Conservation (phyloP, 257 asterid genomes). For the Marsdenia floribunda region DNA sequence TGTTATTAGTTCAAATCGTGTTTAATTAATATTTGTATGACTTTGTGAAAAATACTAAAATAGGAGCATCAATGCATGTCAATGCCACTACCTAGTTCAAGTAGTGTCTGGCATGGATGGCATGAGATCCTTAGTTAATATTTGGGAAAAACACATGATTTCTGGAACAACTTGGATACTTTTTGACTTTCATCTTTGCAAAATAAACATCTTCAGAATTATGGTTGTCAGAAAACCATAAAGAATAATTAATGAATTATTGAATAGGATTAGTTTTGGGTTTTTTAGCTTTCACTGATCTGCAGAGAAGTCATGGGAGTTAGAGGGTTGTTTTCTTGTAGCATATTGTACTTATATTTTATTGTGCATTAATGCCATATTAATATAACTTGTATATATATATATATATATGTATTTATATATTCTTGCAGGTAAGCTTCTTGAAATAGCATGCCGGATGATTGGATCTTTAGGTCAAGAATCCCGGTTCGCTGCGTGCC, state of each 20-base stretch:
- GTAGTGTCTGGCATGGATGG: neutral
- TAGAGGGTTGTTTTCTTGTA: neutral
- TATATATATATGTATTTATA: neutral
- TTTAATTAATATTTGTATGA: too few relatives aligned
- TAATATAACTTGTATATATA: neutral
- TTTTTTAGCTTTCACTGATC: neutral
- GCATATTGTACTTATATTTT: neutral
- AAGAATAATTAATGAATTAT: neutral
- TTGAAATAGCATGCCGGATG: conserved; percentile 28
- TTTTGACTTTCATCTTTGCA: neutral
- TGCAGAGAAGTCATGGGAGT: neutral
- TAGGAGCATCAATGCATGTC: neutral
- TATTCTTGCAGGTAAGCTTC: conserved; percentile 25
- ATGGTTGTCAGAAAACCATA: conserved; percentile 5
- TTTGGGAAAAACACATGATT: conserved; percentile 7
- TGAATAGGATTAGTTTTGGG: too few relatives aligned
- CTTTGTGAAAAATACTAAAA: neutral
- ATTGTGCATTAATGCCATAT: neutral
- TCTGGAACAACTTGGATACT: neutral
- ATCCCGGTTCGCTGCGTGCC: conserved; percentile 20
- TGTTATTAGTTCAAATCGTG: too few relatives aligned
- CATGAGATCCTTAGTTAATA: conserved; percentile 5
- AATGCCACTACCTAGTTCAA: neutral
- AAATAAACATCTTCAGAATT: conserved; percentile 4
- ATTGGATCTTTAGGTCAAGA: conserved; percentile 25